Evolutionary conservation across 1,284 basidiomycete genomes (phyloP), one percentile per base, ranked within the genome.

Genomic region (Heterobasidion annosum): DNA sequence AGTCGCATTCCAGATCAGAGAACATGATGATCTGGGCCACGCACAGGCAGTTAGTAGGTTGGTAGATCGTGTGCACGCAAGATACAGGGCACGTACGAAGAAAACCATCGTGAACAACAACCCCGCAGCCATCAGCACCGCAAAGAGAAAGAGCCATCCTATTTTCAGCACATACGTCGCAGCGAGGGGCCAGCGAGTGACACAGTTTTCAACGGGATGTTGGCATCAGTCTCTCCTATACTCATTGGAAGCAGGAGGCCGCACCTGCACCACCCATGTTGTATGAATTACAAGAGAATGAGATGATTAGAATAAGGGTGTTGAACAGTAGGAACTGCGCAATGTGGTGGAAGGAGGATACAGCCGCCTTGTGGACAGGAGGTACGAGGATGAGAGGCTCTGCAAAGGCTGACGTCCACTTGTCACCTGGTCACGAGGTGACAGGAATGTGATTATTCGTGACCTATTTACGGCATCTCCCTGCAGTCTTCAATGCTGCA

Each of bases 71-170:
- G 25, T 25, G 25, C 25, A 25, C 25, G 25, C 25, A 25, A 44
- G 25, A 52, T 32, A 34, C 3, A 13, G 32, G 40, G 15, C 15
- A 88, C 94, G 70, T 65, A 97, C 93, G 73, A 96, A 98, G 79
- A 97, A 98, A 68, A 98, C 95, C 87, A 94, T 94, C 63, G 93
- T 96, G 74, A 98, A 98, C 58, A 98, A 77, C 59, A 98, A 78
- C 37, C 88, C 91, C 37, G 94, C 94, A 64, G 93, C 88, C 82
- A 92, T 85, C 54, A 97, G 84, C 67, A 97, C 93, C 70, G 91
- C 82, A 68, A 95, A 93, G 63, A 97, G 81, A 73, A 95, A 97
- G 61, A 97, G 73, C 94, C 93, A 96, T 69, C 91, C 92, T 95
- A 61, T 32, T 10, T 25, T 25, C 25, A 19, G 16, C 47, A 25